These are phyloP conservation scores for Pichia sp. DNA, from an alignment of 1,139 yeast genomes.

Conservation along the genomic window DNA sequence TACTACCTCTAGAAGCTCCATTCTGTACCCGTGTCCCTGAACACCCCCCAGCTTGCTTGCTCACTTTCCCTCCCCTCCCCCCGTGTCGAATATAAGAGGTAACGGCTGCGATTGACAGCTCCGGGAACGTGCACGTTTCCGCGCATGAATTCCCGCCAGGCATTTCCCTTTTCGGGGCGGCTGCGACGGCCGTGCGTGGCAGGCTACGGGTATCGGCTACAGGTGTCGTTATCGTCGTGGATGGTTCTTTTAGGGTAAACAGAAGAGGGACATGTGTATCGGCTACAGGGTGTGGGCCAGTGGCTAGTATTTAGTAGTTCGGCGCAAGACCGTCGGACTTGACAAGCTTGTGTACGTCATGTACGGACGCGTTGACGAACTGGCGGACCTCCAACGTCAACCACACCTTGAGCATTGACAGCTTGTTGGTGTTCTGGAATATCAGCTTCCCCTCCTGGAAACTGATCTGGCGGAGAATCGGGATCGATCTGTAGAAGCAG, in stretches of 20 bases:
- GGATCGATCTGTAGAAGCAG: constrained; percentile 58
- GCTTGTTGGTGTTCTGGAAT: constrained; percentile 52
- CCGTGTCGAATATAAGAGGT: not conserved
- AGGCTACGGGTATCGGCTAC: no score
- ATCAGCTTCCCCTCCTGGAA: constrained; percentile 62
- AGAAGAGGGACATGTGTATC: not conserved
- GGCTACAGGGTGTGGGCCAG: not conserved
- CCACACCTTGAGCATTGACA: constrained; percentile 90
- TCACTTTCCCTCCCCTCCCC: not conserved
- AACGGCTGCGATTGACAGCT: not conserved
- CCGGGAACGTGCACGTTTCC: not conserved
- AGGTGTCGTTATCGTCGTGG: no score
- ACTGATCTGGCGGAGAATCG: constrained; percentile 81
- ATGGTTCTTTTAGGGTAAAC: not conserved
- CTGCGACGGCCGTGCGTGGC: no score
- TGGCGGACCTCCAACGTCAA: constrained; percentile 83
- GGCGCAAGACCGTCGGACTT: constrained; percentile 60
- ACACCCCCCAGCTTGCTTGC: not conserved
- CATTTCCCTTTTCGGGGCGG: no score
- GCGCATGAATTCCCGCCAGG: not conserved
- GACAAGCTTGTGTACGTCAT: constrained; percentile 60
- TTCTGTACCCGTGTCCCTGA: not conserved
- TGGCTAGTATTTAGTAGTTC: constrained; percentile 36
- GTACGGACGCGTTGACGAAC: constrained; percentile 78
- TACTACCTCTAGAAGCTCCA: not conserved